Base-by-base conservation (phyloP, 257 asterid genomes). In the Gentiana macrophylla region DNA sequence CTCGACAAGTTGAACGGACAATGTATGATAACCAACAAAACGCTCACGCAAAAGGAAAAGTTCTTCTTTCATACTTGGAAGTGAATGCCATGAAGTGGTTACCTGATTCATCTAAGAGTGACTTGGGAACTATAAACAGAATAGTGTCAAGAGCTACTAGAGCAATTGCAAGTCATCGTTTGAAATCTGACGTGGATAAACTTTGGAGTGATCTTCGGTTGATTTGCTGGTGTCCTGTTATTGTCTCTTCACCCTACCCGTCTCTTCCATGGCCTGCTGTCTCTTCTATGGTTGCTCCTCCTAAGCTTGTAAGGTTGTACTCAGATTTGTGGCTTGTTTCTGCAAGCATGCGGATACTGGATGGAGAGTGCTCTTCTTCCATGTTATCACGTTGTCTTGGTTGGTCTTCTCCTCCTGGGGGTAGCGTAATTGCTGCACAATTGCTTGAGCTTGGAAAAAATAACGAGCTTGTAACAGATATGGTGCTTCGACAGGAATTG, bases 381-480 rank as follows among this genome's bases (percentile, higher is more conserved):
- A 77, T 80, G 50, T 80, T 90, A 67, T 82, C 98, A 66, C 63
- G 71, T 67, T 86, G 72, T 61, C 90, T 90, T 67, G 96, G 96
- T 56, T 90, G 98, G 96, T 82, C 94, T 62, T 80, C 77, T 63
- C 83, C 95, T 35, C 98, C 98, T 37, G 94, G 87, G 55, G 98
- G 96, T 69, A 86, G 89, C 64, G 89, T 84, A 64, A 77, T 90
- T 70, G 94, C 98, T 64, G 96, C 98, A 53, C 98, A 90, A 80
- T 72, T 90, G 68, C 96, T 90, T 68, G 98, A 90, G 80, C 98
- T 90, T 63, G 98, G 98, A 60, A 90, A 90, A 72, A 84, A 86
- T 68, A 90, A 84, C 64, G 96, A 86, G 77, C 76, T 80, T 46
- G 82, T 90, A 32, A 69, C 80, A 61, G 94, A 90, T 74, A 71